Base-by-base conservation (phyloP, 257 asterid genomes). In the Coffea eugenioides region DNA sequence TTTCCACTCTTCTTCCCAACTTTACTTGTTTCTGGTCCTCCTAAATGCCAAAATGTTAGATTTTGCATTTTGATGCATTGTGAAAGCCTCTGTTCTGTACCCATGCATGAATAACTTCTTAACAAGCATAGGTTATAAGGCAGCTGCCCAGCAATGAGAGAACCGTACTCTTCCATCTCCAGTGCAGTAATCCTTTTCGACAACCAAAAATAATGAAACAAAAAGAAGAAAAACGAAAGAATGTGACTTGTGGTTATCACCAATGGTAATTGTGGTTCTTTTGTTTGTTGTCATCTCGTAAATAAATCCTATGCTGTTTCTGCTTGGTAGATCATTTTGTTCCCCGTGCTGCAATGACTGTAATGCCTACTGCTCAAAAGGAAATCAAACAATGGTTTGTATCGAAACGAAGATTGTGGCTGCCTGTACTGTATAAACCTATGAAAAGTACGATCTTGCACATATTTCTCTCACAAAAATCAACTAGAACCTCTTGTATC, bases 391-490 rank as follows among this genome's bases (percentile, higher is more conserved):
- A 10, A 10, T 52, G 57, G 8, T 27, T 27, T 56, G 62, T 56
- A 16, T 56, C 62, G 15, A 66, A 34, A 31, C 14, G 11, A 23
- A 3, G 11, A 69, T 27, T 36, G 27, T 23, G 51, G 23, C 41
- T 21, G 74, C 39, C 51, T 34, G 25, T 66, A 27, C 13, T 39
- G 3, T 57, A 36, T 27, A 69, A 34, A 14, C 74, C 39, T 74
- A 61, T 80, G 52, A 16, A 25, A 43, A 14, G 48, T 54, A 61
- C 66, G 54, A 62, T 54, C 20, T 51, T 74, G 52, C 69, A 46
- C 77, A 62, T 80, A 41, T 48, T 77, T 74, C 65, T 80, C 65
- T 80, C 68, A 72, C 73, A 69, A 77, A 69, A 77, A 68, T 74
- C 52, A 54, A 23, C 45, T 48, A 83, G 34, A 31, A 1, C 34